Percentiles rank a stretch among this genome's conserved stretches.
Conservation (phyloP, 1,284 basidiomycete genomes). For the Pseudozyma thailandica region DNA sequence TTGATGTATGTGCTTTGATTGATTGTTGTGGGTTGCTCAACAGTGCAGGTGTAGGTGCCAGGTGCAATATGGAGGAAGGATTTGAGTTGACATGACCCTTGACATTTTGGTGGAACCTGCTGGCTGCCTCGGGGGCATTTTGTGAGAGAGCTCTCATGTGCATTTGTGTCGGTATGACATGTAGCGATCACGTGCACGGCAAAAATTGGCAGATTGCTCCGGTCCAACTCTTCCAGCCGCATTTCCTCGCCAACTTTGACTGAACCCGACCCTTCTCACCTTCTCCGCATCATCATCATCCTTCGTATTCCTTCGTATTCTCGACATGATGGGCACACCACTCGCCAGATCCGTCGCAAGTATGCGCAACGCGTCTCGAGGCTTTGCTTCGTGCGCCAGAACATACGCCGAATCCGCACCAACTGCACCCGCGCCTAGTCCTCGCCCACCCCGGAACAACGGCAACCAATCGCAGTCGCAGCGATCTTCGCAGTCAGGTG, state of each 20-base stretch:
- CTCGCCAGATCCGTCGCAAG: slow-evolving; percentile 1
- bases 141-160: too few relatives aligned
- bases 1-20: too few relatives aligned
- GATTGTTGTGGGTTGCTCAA: too few relatives aligned
- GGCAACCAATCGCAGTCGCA: slow-evolving; percentile 1
- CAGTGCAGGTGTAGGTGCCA: too few relatives aligned
- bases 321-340: slow-evolving; percentile 7
- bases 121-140: too few relatives aligned
- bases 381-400: slow-evolving; percentile 20
- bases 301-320: neutral
- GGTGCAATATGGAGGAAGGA: too few relatives aligned
- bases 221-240: neutral
- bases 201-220: slow-evolving; percentile 2
- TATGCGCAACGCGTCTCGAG: slow-evolving; percentile 6
- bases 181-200: neutral
- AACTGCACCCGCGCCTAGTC: slow-evolving; percentile 6
- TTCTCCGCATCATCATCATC: neutral
- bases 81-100: too few relatives aligned
- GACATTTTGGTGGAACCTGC: too few relatives aligned
- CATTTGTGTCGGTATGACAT: too few relatives aligned
- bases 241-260: neutral
- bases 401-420: slow-evolving; percentile 14
- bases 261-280: neutral
- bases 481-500: slow-evolving; percentile 7
- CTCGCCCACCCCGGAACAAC: slow-evolving; percentile 23